Conservation (phyloP, 306 rosid genomes). For the Potentilla sterilis region DNA sequence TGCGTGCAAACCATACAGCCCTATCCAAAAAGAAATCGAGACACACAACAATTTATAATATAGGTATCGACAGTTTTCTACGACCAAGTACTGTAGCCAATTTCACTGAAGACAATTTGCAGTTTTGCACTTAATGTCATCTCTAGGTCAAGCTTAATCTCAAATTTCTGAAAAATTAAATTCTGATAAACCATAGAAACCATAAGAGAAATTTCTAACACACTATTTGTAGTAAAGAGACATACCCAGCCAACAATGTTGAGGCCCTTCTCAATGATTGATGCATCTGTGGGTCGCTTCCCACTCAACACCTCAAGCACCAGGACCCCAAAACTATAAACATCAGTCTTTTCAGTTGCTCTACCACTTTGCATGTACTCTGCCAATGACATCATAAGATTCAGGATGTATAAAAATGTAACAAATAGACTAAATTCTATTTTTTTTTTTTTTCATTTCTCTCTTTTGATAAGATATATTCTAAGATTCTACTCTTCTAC, state of each 20-base stretch:
- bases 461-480: neutral
- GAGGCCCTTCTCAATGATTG: constrained; percentile 91
- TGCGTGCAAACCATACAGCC: neutral
- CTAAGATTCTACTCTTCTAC: neutral
- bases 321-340: constrained; percentile 93
- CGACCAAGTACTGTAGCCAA: neutral
- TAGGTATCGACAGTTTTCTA: neutral
- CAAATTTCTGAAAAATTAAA: neutral
- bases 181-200: neutral
- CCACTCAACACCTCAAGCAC: constrained; percentile 94
- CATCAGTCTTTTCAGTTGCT: constrained; percentile 95
- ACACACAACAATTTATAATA: neutral
- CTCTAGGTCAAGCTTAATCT: neutral
- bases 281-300: constrained; percentile 95
- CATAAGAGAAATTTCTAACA: constrained; percentile 3
- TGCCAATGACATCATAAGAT: constrained; percentile 38
- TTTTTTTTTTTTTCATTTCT: neutral
- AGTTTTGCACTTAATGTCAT: constrained; percentile 12
- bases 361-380: constrained; percentile 99
- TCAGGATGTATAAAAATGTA: constrained; percentile 1
- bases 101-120: neutral
- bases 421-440: neutral
- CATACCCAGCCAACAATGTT: constrained; percentile 99
- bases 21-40: neutral
- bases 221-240: constrained; percentile 12